These are phyloP conservation scores for Gliomastix tumulicola DNA, from an alignment of 2,329 filamentous ascomycete species.

Conservation along the genomic window DNA sequence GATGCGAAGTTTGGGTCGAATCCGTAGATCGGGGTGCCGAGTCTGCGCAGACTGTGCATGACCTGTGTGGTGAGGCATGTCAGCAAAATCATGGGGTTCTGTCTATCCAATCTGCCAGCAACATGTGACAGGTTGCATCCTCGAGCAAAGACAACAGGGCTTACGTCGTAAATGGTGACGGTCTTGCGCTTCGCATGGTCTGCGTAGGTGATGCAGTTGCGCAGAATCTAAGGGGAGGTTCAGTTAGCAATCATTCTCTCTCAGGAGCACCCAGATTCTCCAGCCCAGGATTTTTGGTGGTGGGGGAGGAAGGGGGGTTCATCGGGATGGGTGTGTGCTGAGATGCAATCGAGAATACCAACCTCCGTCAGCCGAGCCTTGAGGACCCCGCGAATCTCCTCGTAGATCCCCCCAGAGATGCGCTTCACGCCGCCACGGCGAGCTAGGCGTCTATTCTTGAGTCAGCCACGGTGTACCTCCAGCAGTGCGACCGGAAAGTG, in stretches of 20 bases:
- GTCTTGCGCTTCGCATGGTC: conserved; percentile 55
- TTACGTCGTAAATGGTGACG: conserved; percentile 53
- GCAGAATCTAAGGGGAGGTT: conserved; percentile 36
- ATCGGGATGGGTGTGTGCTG: no score
- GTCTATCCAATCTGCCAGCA: no score
- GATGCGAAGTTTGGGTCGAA: conserved; percentile 44
- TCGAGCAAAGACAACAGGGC: background rate
- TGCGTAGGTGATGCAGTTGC: conserved; percentile 37
- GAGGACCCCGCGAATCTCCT: conserved; percentile 47
- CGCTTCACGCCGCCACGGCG: conserved; percentile 72
- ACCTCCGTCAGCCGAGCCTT: conserved; percentile 41
- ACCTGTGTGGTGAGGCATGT: conserved; percentile 34
- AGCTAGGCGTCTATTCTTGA: conserved; percentile 58
- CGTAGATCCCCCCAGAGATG: conserved; percentile 59
- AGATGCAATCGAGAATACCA: no score
- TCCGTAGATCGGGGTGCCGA: conserved; percentile 49
- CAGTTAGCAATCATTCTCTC: background rate
- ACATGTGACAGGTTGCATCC: no score
- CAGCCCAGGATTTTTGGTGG: background rate
- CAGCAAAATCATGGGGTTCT: no score
- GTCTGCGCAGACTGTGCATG: conserved; percentile 37
- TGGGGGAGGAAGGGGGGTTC: conserved; percentile 6
- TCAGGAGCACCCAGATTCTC: background rate
- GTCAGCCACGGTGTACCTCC: no score
- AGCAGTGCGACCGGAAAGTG: background rate